Conservation (phyloP, 202 grass and related monocot species). For the Eragrostis tef region DNA sequence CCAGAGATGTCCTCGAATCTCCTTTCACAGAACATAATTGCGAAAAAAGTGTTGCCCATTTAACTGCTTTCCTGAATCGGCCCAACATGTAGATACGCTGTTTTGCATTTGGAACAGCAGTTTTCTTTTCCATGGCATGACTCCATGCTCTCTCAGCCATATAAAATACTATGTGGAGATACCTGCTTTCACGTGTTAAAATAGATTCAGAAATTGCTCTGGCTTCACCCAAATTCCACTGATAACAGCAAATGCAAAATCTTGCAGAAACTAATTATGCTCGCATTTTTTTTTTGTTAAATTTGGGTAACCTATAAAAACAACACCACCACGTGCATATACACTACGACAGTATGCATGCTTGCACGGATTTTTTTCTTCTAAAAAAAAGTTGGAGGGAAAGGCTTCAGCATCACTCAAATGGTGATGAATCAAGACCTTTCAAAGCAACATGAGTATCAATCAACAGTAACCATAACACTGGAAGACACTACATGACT, state of each 20-base stretch:
- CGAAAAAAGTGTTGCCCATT: constrained; percentile 85
- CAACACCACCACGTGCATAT: not conserved
- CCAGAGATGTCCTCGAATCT: constrained; percentile 95
- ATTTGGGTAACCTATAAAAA: not conserved
- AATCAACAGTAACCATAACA: not conserved
- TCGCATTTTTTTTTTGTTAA: not conserved
- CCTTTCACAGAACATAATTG: constrained; percentile 89
- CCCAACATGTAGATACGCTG: constrained; percentile 92
- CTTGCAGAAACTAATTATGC: constrained; percentile 15
- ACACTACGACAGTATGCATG: constrained; percentile 24
- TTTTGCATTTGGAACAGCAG: constrained; percentile 80
- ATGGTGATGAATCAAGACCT: not conserved
- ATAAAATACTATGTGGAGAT: constrained; percentile 89
- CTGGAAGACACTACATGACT: not conserved
- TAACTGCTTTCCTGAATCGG: constrained; percentile 93
- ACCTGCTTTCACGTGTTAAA: constrained; percentile 56
- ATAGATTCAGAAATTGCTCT: constrained; percentile 28
- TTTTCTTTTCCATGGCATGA: constrained; percentile 98
- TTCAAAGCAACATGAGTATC: not conserved
- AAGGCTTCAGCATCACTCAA: constrained; percentile 1
- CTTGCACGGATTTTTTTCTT: not conserved
- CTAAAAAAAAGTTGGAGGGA: not conserved
- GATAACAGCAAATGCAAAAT: not conserved
- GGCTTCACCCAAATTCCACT: constrained; percentile 17
- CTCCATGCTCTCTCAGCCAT: constrained; percentile 98